Evolutionary conservation across 495 filamentous ascomycete genomes (phyloP), one percentile per base, ranked within the genome.

Genomic region (Aspergillus carlsbadensis): DNA sequence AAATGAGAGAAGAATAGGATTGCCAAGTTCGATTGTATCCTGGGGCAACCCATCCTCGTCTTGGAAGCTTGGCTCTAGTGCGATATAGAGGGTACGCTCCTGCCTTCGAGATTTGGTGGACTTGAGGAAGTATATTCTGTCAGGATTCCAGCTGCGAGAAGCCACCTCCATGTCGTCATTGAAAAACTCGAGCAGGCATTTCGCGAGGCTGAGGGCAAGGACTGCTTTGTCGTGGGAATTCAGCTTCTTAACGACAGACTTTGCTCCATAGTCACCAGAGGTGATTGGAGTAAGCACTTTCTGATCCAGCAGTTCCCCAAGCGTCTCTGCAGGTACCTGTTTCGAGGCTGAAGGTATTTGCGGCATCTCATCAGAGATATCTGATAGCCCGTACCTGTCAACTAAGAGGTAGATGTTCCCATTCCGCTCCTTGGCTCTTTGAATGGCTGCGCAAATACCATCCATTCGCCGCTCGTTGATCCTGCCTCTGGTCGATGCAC

Each of bases 151-250:
- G 49, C 49, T 52, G 11, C 42, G 22, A 0, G 17, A 39, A 11
- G 48, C 48, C 21, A 51, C 11, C 2, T 52, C 49, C 2, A 52
- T 15, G 21, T 52, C n/a, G 3, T 22, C 35, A 15, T 52, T 36
- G 10, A 52, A 42, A 33, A 52, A 52, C n/a, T 52, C 21, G 36
- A 52, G 5, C 5, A 52, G 20, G 6, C 36, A 52, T 11, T n/a
- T 41, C 7, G 36, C 37, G 4, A 52, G 21, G 0, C 0, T 17
- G 5, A 52, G 24, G 1, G 49, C 49, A 2, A 52, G 13, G 3
- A 13, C 29, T 7, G 20, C 22, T n/a, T 52, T 52, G 11, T 52
- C 21, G 1, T n/a, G 49, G 1, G 34, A 37, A 15, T 34, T 39
- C 7, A 51, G 24, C 22, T 51, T 51, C 1, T 51, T 6, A 0